These are phyloP conservation scores for Aspergillus sp. DNA, from an alignment of 2,329 filamentous ascomycete genomes.

Conservation along the genomic window DNA sequence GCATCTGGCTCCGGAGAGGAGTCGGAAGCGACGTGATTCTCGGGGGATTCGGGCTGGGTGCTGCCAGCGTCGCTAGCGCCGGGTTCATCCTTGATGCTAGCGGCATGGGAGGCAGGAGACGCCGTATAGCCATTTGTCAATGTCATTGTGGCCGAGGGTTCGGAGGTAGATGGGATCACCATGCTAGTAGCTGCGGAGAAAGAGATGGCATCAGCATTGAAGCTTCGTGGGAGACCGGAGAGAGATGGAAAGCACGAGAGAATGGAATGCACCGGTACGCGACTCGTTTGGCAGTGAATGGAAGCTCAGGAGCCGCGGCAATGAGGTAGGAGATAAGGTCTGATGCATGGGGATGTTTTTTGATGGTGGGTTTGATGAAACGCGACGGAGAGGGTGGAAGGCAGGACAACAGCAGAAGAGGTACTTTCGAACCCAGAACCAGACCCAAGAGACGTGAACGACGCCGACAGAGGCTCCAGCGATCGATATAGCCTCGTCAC, in stretches of 20 bases:
- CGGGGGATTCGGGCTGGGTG: slow-evolving; percentile 71
- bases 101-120: slow-evolving; percentile 24
- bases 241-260: slow-evolving; percentile 18
- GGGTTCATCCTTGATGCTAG: slow-evolving; percentile 36
- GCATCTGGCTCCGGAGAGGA: slow-evolving; percentile 43
- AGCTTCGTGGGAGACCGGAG: slow-evolving; percentile 23
- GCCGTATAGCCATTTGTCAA: slow-evolving; percentile 35
- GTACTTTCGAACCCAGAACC: slow-evolving; percentile 21
- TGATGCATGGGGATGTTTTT: slow-evolving; percentile 37
- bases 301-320: slow-evolving; percentile 23
- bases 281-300: slow-evolving; percentile 28
- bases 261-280: slow-evolving; percentile 31
- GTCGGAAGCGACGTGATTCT: slow-evolving; percentile 54
- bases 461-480: slow-evolving; percentile 12
- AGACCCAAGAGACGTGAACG: slow-evolving; percentile 18
- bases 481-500: slow-evolving; percentile 15
- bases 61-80: slow-evolving; percentile 63
- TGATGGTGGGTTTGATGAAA: slow-evolving; percentile 40
- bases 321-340: slow-evolving; percentile 28
- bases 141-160: slow-evolving; percentile 31
- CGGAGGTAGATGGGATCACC: slow-evolving; percentile 45
- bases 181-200: slow-evolving; percentile 42
- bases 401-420: slow-evolving; percentile 18
- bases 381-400: slow-evolving; percentile 25
- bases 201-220: slow-evolving; percentile 42